phyloP scores from a whole-genome alignment of 768 basidiomycete species.

The Lactarius deliciosus region DNA sequence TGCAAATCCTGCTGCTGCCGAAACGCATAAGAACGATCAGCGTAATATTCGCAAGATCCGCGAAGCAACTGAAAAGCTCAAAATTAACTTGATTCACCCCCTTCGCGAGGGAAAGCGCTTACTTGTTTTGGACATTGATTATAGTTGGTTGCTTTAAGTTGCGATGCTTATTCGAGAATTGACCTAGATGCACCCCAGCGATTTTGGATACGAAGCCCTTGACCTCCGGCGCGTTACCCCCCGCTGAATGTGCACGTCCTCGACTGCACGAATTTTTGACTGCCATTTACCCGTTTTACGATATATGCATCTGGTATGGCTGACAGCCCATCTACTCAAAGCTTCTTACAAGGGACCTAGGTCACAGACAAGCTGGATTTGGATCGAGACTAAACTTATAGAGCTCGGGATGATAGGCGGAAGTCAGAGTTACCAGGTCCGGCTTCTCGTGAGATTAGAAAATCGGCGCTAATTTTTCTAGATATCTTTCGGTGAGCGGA shows the following conservation, averaged over 20 bases:
- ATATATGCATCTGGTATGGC: slow-evolving; percentile 81
- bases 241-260: slow-evolving; percentile 80
- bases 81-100: slow-evolving; percentile 72
- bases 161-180: not conserved
- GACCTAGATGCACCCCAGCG: slow-evolving; percentile 42
- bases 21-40: slow-evolving; percentile 66
- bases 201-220: slow-evolving; percentile 85
- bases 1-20: slow-evolving; percentile 56
- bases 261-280: slow-evolving; percentile 82
- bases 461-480: not conserved
- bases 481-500: slow-evolving; percentile 27
- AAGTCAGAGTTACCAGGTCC: slow-evolving; percentile 65
- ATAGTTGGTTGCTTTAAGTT: slow-evolving; percentile 51
- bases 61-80: slow-evolving; percentile 64
- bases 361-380: slow-evolving; percentile 87
- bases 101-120: slow-evolving; percentile 75
- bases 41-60: slow-evolving; percentile 80
- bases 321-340: not conserved
- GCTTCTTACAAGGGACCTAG: slow-evolving; percentile 37
- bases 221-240: slow-evolving; percentile 76
- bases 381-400: slow-evolving; percentile 84
- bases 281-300: slow-evolving; percentile 77
- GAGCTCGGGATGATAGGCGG: slow-evolving; percentile 84
- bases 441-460: not conserved
- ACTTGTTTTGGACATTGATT: slow-evolving; percentile 86